A percentile compares a stretch with the other conserved stretches of the same genome.
Evolutionary conservation across 1,284 basidiomycete species (phyloP).

Genomic region (Fomitopsis schrenkii): DNA sequence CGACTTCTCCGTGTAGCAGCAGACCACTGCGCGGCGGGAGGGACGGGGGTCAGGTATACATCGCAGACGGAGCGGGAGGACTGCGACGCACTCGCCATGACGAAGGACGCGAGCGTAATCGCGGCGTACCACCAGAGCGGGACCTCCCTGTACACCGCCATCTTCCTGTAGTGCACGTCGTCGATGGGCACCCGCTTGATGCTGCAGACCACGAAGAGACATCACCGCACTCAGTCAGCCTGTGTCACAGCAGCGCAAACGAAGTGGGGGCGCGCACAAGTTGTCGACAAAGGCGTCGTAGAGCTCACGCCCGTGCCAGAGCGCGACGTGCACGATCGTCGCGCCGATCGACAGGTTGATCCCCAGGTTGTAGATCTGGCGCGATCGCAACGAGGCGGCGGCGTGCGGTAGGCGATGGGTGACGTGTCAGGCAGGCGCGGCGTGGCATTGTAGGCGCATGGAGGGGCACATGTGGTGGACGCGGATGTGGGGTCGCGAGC

Average conservation of each 20-base stretch:
- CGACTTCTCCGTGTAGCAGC: slow-evolving; percentile 41
- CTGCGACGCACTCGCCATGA: slow-evolving; percentile 24
- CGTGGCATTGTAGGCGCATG: neutral
- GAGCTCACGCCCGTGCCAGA: slow-evolving; percentile 46
- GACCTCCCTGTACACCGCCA: slow-evolving; percentile 1
- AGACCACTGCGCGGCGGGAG: slow-evolving; percentile 24
- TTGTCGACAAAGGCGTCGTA: neutral
- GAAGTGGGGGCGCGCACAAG: slow-evolving; percentile 19
- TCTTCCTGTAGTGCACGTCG: slow-evolving; percentile 6
- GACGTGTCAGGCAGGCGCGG: neutral
- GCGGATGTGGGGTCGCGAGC: neutral
- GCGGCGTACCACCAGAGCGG: slow-evolving; percentile 47
- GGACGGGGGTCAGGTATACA: neutral
- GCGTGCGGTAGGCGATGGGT: too few relatives aligned
- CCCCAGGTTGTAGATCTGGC: slow-evolving; percentile 18
- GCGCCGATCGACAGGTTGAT: slow-evolving; percentile 19
- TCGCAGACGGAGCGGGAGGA: neutral
- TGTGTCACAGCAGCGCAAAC: neutral
- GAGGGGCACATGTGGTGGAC: neutral
- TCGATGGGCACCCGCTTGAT: slow-evolving; percentile 1
- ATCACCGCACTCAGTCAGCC: neutral
- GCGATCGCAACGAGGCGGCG: neutral
- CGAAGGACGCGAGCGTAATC: slow-evolving; percentile 35
- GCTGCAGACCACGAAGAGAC: neutral
- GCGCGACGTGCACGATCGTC: slow-evolving; percentile 34